Base-by-base conservation (phyloP, 208 protist species). In the Herpetomonas tarakana region DNA sequence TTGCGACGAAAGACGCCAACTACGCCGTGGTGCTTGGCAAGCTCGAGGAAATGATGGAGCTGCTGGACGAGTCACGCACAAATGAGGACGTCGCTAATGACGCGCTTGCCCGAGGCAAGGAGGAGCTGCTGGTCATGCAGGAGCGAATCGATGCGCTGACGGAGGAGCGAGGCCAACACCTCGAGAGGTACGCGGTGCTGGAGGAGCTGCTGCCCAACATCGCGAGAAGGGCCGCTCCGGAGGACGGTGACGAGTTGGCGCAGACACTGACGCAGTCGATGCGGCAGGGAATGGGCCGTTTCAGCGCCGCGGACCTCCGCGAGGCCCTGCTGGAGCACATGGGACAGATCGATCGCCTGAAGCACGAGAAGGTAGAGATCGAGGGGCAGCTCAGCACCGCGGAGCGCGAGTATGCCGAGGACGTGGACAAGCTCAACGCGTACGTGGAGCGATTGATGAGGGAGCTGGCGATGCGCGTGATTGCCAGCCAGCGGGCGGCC, bases 31-130 rank as follows among this genome's bases (percentile, higher is more conserved):
- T 67, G 1, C 52, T 74, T 38, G 59, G 63, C 19, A 64, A 76
- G 46, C 39, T 81, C 2, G 75, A 81, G 54, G 70, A 81, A 19
- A 74, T 81, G 58, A 60, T 74, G 6, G 29, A 30, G 4, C 31
- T 77, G n/a, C 66, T 77, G 25, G 75, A 74, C 24, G 51, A 50
- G 11, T 53, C 75, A 16, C 70, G 70, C n/a, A 66, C 58, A 14
- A 64, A 56, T 2, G 70, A 76, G 58, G 27, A 51, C 49, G 46
- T 21, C 11, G 47, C 55, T 0, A 45, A 30, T 3, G 49, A 39
- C 29, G 47, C 28, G 25, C 7, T 56, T 7, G 14, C 35, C 3
- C 31, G 44, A 18, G 41, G 35, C 16, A 31, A 64, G 24, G 22
- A 21, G 11, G 35, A 50, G 25, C 18, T 49, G 7, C 28, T 35